These are phyloP conservation scores for Wallacemonas sp. DNA, from an alignment of 208 protist genomes.

Conservation along the genomic window DNA sequence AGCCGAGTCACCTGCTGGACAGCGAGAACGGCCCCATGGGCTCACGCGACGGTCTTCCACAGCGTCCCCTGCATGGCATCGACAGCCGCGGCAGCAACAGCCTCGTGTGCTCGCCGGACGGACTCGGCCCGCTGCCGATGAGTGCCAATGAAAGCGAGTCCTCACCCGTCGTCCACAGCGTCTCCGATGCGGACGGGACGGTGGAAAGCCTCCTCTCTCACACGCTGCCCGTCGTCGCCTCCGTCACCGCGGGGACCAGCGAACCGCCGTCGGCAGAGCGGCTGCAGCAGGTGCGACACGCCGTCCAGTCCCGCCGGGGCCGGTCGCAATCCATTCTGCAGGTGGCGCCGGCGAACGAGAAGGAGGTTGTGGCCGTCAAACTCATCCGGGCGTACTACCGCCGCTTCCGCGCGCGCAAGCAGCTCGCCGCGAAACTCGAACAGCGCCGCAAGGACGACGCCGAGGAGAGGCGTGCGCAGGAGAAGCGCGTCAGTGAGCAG, in stretches of 20 bases:
- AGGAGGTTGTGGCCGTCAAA: constrained; percentile 24
- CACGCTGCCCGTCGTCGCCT: background rate
- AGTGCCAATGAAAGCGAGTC: background rate
- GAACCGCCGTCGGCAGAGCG: constrained; percentile 16
- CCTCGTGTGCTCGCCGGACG: background rate
- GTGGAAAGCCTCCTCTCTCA: too few relatives aligned
- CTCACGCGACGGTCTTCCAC: background rate
- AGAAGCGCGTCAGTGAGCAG: constrained; percentile 22
- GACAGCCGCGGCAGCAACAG: constrained; percentile 2
- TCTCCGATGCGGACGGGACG: constrained; percentile 8
- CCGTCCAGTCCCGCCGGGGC: constrained; percentile 22
- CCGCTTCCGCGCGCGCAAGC: constrained; percentile 11
- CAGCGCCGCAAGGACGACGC: constrained; percentile 19
- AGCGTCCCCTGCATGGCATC: background rate
- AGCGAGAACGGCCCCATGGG: background rate
- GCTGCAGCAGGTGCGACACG: constrained; percentile 23
- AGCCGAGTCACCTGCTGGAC: background rate
- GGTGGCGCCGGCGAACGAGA: constrained; percentile 7
- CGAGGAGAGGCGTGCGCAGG: constrained; percentile 23
- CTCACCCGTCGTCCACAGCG: background rate
- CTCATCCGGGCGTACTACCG: constrained; percentile 32
- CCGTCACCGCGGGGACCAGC: background rate
- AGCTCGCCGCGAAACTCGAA: background rate
- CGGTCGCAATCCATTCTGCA: constrained; percentile 10
- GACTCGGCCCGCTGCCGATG: background rate